Evolutionary conservation across 306 rosid genomes (phyloP).

Genomic region (Morella rubra): DNA sequence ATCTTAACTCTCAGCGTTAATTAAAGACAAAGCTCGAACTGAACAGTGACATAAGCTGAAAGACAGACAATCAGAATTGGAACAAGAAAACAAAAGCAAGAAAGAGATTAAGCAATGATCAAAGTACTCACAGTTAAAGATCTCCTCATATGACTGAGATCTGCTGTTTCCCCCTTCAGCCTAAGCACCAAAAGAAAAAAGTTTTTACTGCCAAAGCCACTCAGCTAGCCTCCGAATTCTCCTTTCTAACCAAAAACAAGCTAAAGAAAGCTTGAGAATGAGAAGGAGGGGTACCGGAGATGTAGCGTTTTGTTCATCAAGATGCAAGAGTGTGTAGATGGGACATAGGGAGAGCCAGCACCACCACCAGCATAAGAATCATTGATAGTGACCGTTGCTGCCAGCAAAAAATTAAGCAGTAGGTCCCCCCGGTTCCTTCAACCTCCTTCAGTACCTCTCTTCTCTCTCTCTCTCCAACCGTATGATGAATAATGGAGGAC

Average conservation of each 20-base stretch:
- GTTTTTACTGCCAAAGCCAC: conserved; percentile 1
- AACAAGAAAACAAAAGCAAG: neutral
- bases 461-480: conserved; percentile 6
- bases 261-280: conserved; percentile 12
- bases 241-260: conserved; percentile 19
- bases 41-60: neutral
- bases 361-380: conserved; percentile 54
- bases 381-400: conserved; percentile 60
- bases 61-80: conserved; percentile 8
- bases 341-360: conserved; percentile 50
- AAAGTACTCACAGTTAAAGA: conserved; percentile 51
- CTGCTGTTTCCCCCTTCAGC: conserved; percentile 35
- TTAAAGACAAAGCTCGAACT: neutral
- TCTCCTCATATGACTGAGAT: conserved; percentile 69
- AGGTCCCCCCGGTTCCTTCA: conserved; percentile 47
- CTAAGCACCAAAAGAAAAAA: conserved; percentile 16
- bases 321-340: conserved; percentile 40
- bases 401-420: conserved; percentile 56
- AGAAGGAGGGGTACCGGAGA: neutral
- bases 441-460: conserved; percentile 29
- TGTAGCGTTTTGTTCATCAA: conserved; percentile 18
- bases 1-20: conserved; percentile 19
- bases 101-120: conserved; percentile 9
- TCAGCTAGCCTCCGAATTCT: neutral
- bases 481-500: conserved; percentile 5